These are phyloP conservation scores for Blastobotrys arbuscula DNA, from an alignment of 1,139 yeast genomes.

Conservation along the genomic window DNA sequence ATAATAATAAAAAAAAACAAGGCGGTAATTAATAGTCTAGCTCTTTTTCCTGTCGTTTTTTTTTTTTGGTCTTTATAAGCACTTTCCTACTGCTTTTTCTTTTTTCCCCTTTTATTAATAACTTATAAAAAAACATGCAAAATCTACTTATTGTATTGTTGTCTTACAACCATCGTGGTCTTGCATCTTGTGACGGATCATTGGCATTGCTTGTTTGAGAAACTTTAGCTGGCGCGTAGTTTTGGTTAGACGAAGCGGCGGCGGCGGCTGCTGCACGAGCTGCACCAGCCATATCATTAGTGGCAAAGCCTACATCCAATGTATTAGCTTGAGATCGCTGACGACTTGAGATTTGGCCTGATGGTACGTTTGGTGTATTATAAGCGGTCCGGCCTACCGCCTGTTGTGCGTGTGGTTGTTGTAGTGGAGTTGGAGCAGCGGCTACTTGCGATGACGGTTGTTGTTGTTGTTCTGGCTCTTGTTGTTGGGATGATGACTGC, in stretches of 20 bases:
- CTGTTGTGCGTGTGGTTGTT: not conserved
- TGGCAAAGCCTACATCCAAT: not conserved
- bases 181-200: not conserved
- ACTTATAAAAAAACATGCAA: no score
- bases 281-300: not conserved
- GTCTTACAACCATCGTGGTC: conserved; percentile 13
- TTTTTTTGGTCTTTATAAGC: no score
- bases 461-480: conserved; percentile 7
- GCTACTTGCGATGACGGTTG: not conserved
- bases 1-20: no score
- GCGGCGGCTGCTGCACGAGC: conserved; percentile 11
- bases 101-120: no score
- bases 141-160: no score
- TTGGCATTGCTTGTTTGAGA: not conserved
- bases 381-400: not conserved
- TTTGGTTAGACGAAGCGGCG: not conserved
- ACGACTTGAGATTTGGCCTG: not conserved
- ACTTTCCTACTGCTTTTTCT: no score
- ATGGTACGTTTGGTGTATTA: not conserved
- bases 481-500: conserved; percentile 43
- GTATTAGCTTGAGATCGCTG: not conserved
- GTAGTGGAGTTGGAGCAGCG: not conserved
- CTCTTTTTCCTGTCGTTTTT: no score
- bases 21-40: no score
- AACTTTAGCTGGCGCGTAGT: conserved; percentile 9